Evolutionary conservation across 2,329 filamentous ascomycete genomes (phyloP), one percentile per base, ranked within the genome.

Genomic region (Sclerotinia subarctica): DNA sequence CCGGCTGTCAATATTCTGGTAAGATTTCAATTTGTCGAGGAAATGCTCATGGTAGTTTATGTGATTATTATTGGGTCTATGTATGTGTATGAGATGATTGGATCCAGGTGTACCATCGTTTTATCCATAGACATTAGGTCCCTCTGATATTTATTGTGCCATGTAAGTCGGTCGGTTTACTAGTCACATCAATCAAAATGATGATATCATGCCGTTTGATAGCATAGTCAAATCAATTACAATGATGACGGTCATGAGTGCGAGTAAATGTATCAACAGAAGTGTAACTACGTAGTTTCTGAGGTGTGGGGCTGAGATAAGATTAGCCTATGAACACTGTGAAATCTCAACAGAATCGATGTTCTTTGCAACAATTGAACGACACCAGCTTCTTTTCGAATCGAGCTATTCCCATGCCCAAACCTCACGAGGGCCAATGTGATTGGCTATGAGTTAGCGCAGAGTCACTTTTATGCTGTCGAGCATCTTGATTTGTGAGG

Each of bases 241-340:
- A 7, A 15, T 32, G 5, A 1, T 21, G 15, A 35, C 26, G 13
- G 6, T 62, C 7, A 5, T 62, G 29, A 62, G 19, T 19, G 46
- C 35, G n/a, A 26, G 38, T 56, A 46, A 24, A 29, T 49, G 21
- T n/a, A 62, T 49, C 15, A 51, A 32, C 19, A 35, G 29, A 49
- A 32, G 21, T 49, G 26, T 62, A n/a, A 38, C 21, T 47, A 35
- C 6, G 35, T 35, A 17, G 29, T 32, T 62, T 62, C 21, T 26
- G 21, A 63, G 59, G n/a, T 63, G 59, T 63, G 59, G 59, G 59
- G 59, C 59, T 42, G n/a, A 63, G 59, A 63, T 63, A 63, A 63
- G 59, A 63, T 62, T 63, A 63, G 59, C 46, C 59, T 51, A 26
- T 49, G 15, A 63, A 63, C 32, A 51, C 46, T 63, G 38, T 46